Evolutionary conservation across 2,329 filamentous ascomycete genomes (phyloP), one percentile per base, ranked within the genome.

Genomic region (Acrodontium crateriforme): DNA sequence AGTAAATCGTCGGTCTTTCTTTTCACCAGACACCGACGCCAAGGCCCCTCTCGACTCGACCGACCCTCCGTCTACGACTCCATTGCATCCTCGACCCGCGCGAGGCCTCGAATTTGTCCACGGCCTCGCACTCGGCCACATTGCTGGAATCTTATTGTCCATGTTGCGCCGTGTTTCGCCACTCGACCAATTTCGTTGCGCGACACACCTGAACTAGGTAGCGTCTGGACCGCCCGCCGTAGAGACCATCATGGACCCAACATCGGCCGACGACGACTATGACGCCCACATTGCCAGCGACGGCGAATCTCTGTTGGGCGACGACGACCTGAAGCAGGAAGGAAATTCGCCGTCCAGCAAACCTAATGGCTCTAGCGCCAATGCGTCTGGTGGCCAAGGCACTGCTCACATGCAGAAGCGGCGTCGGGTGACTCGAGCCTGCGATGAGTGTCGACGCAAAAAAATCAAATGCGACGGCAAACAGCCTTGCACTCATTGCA

Each of bases 391-490:
- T 18, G 35, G 36, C 10, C 50, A 48, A 27, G 24, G 40, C 7
- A 25, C 37, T 13, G 36, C 35, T 8, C 47, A 49, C 17, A 31
- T 50, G 18, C 49, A 53, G 38, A 91, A 91, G 53, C 67, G 83
- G 32, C 80, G 78, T 4, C 87, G 91, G 52, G 82, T 91, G 3
- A 91, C 83, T 4, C 69, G 83, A 24, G 84, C 83, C 3, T 93
- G 83, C 47, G 83, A 93, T 49, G 82, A 91, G 49, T 92, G 83
- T 50, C 69, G 84, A 23, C 69, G 82, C 32, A 67, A 67, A 48
- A 68, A 68, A 46, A 66, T 67, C 42, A 66, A 66, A 42, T 68
- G 64, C 44, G 63, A 66, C 38, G 63, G 62, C 35, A 65, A 62
- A 44, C 62, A 67, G 46, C 63, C 64, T 6, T 68, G 64, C 42